Evolutionary conservation across 2,329 filamentous ascomycete species (phyloP).

Genomic region (Pleomassaria siparia): DNA sequence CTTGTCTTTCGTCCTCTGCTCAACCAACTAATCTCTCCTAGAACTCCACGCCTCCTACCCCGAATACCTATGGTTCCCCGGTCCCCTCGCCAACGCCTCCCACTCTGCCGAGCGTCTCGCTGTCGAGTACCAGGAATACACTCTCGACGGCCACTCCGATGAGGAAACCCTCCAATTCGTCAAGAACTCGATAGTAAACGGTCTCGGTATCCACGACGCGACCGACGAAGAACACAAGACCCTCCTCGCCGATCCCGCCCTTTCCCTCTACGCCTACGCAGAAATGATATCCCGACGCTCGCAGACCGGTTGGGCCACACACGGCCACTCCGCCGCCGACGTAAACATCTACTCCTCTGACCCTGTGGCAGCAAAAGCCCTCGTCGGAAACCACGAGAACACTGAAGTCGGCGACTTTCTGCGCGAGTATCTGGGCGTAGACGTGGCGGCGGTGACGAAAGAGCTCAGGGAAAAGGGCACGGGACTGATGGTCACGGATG

Average conservation of each 20-base stretch:
- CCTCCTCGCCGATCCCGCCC: slow-evolving; percentile 61
- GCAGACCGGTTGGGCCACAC: slow-evolving; percentile 90
- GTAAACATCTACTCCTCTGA: slow-evolving; percentile 94
- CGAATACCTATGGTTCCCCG: slow-evolving; percentile 78
- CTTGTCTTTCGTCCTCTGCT: neutral
- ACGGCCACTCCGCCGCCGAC: slow-evolving; percentile 86
- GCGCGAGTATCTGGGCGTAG: slow-evolving; percentile 73
- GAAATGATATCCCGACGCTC: slow-evolving; percentile 86
- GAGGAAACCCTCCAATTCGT: slow-evolving; percentile 59
- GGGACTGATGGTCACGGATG: slow-evolving; percentile 31
- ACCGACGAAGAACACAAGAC: slow-evolving; percentile 65
- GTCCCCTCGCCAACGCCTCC: slow-evolving; percentile 77
- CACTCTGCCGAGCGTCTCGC: slow-evolving; percentile 72
- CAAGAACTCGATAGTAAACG: slow-evolving; percentile 66
- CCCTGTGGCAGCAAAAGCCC: slow-evolving; percentile 59
- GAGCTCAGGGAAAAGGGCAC: slow-evolving; percentile 65
- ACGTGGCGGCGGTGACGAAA: slow-evolving; percentile 75
- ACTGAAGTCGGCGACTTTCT: slow-evolving; percentile 87
- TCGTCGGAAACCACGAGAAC: slow-evolving; percentile 91
- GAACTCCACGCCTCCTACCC: slow-evolving; percentile 64
- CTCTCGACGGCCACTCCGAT: slow-evolving; percentile 46
- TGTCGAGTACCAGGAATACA: slow-evolving; percentile 61
- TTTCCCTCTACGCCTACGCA: slow-evolving; percentile 66
- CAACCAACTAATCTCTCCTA: slow-evolving; percentile 24
- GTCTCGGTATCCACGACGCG: slow-evolving; percentile 76